Evolutionary conservation across 129 eudicot species (phyloP).

Genomic region (Logfia minima): DNA sequence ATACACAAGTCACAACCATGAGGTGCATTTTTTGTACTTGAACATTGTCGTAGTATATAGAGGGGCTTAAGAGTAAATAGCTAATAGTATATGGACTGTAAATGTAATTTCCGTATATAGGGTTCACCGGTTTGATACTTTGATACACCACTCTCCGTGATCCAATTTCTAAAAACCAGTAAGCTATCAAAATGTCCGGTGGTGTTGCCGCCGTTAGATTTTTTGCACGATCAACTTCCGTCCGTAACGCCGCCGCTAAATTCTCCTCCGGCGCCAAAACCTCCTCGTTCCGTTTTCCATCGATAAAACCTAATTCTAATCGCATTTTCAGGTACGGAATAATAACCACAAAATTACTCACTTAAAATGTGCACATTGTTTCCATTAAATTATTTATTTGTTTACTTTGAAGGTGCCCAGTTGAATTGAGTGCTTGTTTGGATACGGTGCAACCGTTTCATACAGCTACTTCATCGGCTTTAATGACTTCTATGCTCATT

Average conservation of each 20-base stretch:
- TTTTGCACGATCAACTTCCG: constrained; percentile 18
- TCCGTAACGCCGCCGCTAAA: constrained; percentile 25
- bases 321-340: constrained; percentile 20
- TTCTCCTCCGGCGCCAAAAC: constrained; percentile 9
- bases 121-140: background rate
- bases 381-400: background rate
- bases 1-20: too few relatives aligned
- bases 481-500: constrained; percentile 68
- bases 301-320: constrained; percentile 14
- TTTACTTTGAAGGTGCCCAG: constrained; percentile 52
- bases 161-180: background rate
- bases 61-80: background rate
- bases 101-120: background rate
- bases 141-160: background rate
- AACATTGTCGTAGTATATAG: too few relatives aligned
- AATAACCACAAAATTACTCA: background rate
- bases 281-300: background rate
- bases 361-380: background rate
- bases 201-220: constrained; percentile 17
- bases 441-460: constrained; percentile 68
- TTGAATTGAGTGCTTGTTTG: constrained; percentile 68
- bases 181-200: constrained; percentile 18
- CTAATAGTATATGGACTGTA: background rate
- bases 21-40: too few relatives aligned
- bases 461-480: constrained; percentile 68